A percentile compares a stretch with the other conserved stretches of the same genome.
Evolutionary conservation across 495 filamentous ascomycete genomes (phyloP).

Genomic region (Penicillium desertorum): DNA sequence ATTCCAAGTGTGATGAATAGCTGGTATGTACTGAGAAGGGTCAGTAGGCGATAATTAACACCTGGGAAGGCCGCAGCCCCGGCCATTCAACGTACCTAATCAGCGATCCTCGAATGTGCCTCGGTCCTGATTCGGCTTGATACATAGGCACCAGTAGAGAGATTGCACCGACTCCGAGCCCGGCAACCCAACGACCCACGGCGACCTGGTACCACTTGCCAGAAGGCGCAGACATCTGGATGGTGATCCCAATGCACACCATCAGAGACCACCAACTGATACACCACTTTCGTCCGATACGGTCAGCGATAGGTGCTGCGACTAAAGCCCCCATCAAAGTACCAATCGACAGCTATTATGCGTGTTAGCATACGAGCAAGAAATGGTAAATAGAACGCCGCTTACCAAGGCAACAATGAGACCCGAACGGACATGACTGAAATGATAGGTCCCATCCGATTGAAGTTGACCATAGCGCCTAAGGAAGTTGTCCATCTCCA

Average conservation of each 20-base stretch:
- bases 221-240: constrained; percentile 59
- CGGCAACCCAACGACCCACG: constrained; percentile 56
- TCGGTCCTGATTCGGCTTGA: constrained; percentile 64
- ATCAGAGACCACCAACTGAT: constrained; percentile 56
- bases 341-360: constrained; percentile 55
- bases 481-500: constrained; percentile 54
- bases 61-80: background rate
- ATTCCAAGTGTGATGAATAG: constrained; percentile 86
- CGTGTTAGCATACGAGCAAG: background rate
- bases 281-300: constrained; percentile 51
- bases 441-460: constrained; percentile 29
- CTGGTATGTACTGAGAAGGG: constrained; percentile 58
- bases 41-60: background rate
- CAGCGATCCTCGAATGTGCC: constrained; percentile 62
- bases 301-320: constrained; percentile 54
- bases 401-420: constrained; percentile 48
- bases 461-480: constrained; percentile 36
- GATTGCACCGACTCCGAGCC: constrained; percentile 65
- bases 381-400: background rate
- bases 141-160: constrained; percentile 72
- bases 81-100: constrained; percentile 44
- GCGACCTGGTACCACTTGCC: constrained; percentile 54
- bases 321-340: constrained; percentile 65
- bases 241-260: constrained; percentile 59
- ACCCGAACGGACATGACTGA: constrained; percentile 48